Evolutionary conservation across 305 asterid species (phyloP).

Genomic region (Fraxinus ornus): DNA sequence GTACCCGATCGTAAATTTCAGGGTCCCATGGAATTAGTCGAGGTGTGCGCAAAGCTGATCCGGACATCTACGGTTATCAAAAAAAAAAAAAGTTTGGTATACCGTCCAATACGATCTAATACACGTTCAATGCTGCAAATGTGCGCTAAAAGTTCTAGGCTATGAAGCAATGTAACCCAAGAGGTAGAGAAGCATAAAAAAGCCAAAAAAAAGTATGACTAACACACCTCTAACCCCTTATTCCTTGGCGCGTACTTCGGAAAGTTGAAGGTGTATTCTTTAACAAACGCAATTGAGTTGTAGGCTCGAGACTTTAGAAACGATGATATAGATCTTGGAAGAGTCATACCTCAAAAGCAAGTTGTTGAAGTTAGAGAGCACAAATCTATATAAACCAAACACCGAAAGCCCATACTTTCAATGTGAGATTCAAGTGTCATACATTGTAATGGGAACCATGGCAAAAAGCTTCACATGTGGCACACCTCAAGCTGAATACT

Average conservation of each 20-base stretch:
- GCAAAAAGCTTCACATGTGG: neutral
- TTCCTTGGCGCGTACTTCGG: neutral
- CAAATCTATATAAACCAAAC: too few relatives aligned
- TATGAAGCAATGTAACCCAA: neutral
- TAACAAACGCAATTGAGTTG: neutral
- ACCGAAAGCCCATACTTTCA: too few relatives aligned
- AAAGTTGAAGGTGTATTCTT: neutral
- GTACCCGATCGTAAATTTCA: too few relatives aligned
- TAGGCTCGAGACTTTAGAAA: neutral
- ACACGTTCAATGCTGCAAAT: neutral
- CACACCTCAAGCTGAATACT: neutral
- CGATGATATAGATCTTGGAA: too few relatives aligned
- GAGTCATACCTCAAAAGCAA: too few relatives aligned
- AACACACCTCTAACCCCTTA: neutral
- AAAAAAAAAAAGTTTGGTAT: neutral
- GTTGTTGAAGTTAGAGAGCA: too few relatives aligned
- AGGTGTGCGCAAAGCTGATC: too few relatives aligned
- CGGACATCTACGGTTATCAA: too few relatives aligned
- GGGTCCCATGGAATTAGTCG: too few relatives aligned
- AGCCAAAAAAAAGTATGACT: neutral
- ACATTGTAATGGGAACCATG: too few relatives aligned
- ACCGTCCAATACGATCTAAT: neutral
- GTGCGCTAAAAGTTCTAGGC: neutral
- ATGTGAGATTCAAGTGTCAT: too few relatives aligned
- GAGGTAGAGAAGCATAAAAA: neutral